phyloP scores from a whole-genome alignment of 768 basidiomycete species.

The Chalciporus piperatus region DNA sequence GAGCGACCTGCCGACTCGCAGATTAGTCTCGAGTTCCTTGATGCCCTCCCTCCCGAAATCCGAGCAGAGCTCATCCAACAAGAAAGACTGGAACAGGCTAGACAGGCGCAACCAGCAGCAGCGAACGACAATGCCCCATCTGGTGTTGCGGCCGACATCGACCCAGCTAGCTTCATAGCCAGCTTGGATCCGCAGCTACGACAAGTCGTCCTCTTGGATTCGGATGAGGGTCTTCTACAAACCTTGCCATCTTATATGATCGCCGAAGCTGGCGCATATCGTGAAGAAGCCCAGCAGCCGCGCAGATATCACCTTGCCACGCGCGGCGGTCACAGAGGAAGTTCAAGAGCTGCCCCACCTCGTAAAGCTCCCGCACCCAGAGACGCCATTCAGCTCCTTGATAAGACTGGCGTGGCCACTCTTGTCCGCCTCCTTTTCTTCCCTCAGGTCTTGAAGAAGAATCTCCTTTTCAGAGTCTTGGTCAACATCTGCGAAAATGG shows the following conservation, averaged over 20 bases:
- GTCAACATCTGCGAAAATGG: slow-evolving; percentile 95
- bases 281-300: slow-evolving; percentile 48
- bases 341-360: slow-evolving; percentile 28
- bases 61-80: slow-evolving; percentile 97
- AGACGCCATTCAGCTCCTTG: slow-evolving; percentile 91
- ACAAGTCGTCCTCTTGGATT: slow-evolving; percentile 86
- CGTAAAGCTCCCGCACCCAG: slow-evolving; percentile 60
- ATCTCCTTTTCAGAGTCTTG: slow-evolving; percentile 81
- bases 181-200: slow-evolving; percentile 87
- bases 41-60: slow-evolving; percentile 93
- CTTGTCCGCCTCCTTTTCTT: slow-evolving; percentile 94
- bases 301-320: slow-evolving; percentile 32
- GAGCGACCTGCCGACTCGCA: slow-evolving; percentile 79
- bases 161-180: slow-evolving; percentile 88
- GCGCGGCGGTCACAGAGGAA: slow-evolving; percentile 26
- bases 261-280: slow-evolving; percentile 74
- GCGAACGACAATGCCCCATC: slow-evolving; percentile 28
- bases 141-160: slow-evolving; percentile 66
- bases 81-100: slow-evolving; percentile 79
- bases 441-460: slow-evolving; percentile 88
- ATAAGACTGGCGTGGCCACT: slow-evolving; percentile 83
- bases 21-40: slow-evolving; percentile 93
- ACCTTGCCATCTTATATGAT: slow-evolving; percentile 82
- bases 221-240: slow-evolving; percentile 81
- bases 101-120: slow-evolving; percentile 41